Evolutionary conservation across 1,139 yeast species (phyloP).

Genomic region (Candida dubliniensis): DNA sequence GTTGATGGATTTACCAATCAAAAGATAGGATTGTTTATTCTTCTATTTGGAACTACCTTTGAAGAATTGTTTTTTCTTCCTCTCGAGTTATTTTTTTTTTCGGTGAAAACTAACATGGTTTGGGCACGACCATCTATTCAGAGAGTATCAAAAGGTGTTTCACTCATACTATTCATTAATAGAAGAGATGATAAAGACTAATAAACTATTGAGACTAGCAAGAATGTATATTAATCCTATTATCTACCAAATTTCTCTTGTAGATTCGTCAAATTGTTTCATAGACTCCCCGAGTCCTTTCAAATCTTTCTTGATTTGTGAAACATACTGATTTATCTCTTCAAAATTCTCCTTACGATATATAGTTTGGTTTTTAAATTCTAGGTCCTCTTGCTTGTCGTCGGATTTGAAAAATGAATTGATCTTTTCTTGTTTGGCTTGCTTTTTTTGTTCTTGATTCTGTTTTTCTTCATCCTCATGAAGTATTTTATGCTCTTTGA

Average conservation of each 20-base stretch:
- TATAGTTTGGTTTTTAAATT: slow-evolving; percentile 12
- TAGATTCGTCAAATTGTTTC: slow-evolving; percentile 43
- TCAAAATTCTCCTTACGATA: slow-evolving; percentile 38
- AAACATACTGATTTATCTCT: slow-evolving; percentile 38
- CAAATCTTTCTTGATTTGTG: slow-evolving; percentile 34
- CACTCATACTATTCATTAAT: background rate
- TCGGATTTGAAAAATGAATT: slow-evolving; percentile 23
- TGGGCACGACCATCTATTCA: background rate
- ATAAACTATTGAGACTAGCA: too few species aligned
- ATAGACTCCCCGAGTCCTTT: slow-evolving; percentile 39
- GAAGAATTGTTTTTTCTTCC: background rate
- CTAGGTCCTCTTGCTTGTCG: slow-evolving; percentile 16
- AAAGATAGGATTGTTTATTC: too few species aligned
- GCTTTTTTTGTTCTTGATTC: slow-evolving; percentile 10
- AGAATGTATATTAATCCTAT: background rate
- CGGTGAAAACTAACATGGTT: too few species aligned
- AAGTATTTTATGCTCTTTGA: slow-evolving; percentile 8
- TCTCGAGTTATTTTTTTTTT: background rate
- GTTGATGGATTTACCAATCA: too few species aligned
- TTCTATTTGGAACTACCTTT: background rate
- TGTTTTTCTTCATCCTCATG: slow-evolving; percentile 13
- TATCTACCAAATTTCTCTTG: slow-evolving; percentile 35
- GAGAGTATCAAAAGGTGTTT: background rate
- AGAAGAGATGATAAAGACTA: too few species aligned
- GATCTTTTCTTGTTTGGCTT: slow-evolving; percentile 16